Conservation (phyloP, 345 rosid species). For the Brassica incana region DNA sequence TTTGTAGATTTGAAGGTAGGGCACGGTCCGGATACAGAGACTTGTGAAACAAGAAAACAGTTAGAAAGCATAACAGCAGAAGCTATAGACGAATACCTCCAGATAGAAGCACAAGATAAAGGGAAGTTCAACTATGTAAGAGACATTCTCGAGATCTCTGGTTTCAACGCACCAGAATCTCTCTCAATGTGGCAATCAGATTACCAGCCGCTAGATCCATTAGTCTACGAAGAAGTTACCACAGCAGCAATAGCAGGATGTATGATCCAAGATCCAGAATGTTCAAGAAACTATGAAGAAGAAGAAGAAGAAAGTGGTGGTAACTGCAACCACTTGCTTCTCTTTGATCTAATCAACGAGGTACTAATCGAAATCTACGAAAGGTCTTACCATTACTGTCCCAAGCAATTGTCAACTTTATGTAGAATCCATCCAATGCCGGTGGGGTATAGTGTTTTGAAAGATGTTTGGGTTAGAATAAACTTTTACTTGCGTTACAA, state of each 20-base stretch:
- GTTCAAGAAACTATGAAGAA: conserved; percentile 42
- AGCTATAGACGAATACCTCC: conserved; percentile 32
- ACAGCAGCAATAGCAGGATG: conserved; percentile 38
- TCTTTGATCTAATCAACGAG: conserved; percentile 76
- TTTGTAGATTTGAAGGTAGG: not conserved
- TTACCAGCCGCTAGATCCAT: conserved; percentile 66
- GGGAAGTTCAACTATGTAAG: conserved; percentile 60
- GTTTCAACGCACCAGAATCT: conserved; percentile 51
- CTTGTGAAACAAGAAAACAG: not conserved
- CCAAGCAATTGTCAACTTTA: conserved; percentile 51
- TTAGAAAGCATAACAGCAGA: not conserved
- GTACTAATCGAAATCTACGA: conserved; percentile 59
- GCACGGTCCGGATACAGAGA: not conserved
- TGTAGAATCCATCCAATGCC: conserved; percentile 64
- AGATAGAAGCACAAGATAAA: conserved; percentile 49
- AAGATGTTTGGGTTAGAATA: conserved; percentile 69
- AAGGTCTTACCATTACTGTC: conserved; percentile 56
- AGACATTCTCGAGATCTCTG: conserved; percentile 66
- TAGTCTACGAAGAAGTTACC: conserved; percentile 47
- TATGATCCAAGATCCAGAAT: conserved; percentile 46
- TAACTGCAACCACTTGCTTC: conserved; percentile 46
- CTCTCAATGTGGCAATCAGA: conserved; percentile 66
- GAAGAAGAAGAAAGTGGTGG: conserved; percentile 46
- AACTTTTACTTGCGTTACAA: conserved; percentile 49
- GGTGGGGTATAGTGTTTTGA: conserved; percentile 51